Evolutionary conservation across 495 filamentous ascomycete genomes (phyloP), one percentile per base, ranked within the genome.

Genomic region (Neurospora sp.): DNA sequence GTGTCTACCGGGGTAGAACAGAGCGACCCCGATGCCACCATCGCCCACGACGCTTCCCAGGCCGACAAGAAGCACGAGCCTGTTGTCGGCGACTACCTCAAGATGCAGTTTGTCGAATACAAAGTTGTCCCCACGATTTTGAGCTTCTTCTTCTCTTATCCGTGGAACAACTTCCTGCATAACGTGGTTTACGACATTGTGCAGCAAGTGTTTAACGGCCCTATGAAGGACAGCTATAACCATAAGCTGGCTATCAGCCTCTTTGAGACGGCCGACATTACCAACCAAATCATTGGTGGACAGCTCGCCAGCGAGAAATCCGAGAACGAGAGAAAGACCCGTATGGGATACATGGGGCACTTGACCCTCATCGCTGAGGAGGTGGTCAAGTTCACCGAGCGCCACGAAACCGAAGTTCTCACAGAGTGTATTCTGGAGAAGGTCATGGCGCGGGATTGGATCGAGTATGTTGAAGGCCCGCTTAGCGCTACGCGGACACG

Each of bases 121-220:
- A 87, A 89, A 71, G 95, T 99, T 72, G 96, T 99, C 66, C 96
- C 96, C 18, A 97, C 96, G 5, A 98, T 99, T 71, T 81, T 99
- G 78, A 93, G 96, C 72, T 98, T 99, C 84, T 99, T 99, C 85
- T 99, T 98, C 86, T 90, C 90, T 71, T 98, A 98, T 81, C 96
- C 96, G 5, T 99, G 96, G 96, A 99, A 99, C 79, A 99, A 99
- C 81, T 99, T 99, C 79, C 89, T 99, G 31, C 96, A 99, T 81
- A 99, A 99, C 82, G 96, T 99, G 59, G 96, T 99, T 35, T 99
- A 99, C 81, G 96, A 99, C 80, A 94, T 99, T 75, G 92, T 99
- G 14, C 96, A 99, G 81, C 96, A 99, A 84, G 96, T 99, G 0
- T 99, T 99, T 83, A 99, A 99, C 78, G 96, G 96, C 0, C 93